A percentile compares a stretch with the other conserved stretches of the same genome.
Conservation (phyloP, 2,329 filamentous ascomycete genomes). For the Sporothrix humicola region DNA sequence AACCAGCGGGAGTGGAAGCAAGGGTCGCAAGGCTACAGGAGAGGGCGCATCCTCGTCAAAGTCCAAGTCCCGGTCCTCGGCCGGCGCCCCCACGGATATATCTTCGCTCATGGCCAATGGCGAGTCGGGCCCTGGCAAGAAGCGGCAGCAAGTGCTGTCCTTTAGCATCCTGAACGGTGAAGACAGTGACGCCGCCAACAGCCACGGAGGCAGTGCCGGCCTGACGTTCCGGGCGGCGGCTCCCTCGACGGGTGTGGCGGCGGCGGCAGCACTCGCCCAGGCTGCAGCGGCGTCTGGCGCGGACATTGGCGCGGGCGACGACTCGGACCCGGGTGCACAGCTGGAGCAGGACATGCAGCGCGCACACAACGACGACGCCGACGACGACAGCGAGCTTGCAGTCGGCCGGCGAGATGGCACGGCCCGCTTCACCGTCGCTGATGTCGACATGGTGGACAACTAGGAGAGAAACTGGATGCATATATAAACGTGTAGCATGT, state of each 20-base stretch:
- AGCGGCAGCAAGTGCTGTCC: conserved; percentile 36
- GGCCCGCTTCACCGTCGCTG: not conserved
- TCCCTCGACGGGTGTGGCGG: conserved; percentile 31
- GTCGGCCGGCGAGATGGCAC: not conserved
- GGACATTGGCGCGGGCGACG: not conserved
- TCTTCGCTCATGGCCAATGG: conserved; percentile 33
- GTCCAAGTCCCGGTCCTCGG: conserved; percentile 29
- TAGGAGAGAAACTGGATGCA: not conserved
- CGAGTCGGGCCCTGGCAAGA: conserved; percentile 16
- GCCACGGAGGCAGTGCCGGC: not conserved
- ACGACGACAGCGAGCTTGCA: not conserved
- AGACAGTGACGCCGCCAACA: conserved; percentile 9
- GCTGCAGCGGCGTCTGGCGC: conserved; percentile 34
- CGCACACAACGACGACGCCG: conserved; percentile 20
- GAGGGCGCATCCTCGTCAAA: not conserved
- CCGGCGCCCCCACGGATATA: conserved; percentile 35
- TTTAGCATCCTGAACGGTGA: conserved; percentile 36
- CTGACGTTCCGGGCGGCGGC: conserved; percentile 6
- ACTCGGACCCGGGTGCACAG: conserved; percentile 36
- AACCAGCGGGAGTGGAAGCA: not conserved
- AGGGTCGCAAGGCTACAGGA: not conserved
- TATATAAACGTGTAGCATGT: not conserved
- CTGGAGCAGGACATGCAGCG: conserved; percentile 38
- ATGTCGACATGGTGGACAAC: conserved; percentile 34
- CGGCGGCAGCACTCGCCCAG: conserved; percentile 35